These are phyloP conservation scores for Colletotrichum salicis DNA, from an alignment of 2,329 filamentous ascomycete species.

Conservation along the genomic window DNA sequence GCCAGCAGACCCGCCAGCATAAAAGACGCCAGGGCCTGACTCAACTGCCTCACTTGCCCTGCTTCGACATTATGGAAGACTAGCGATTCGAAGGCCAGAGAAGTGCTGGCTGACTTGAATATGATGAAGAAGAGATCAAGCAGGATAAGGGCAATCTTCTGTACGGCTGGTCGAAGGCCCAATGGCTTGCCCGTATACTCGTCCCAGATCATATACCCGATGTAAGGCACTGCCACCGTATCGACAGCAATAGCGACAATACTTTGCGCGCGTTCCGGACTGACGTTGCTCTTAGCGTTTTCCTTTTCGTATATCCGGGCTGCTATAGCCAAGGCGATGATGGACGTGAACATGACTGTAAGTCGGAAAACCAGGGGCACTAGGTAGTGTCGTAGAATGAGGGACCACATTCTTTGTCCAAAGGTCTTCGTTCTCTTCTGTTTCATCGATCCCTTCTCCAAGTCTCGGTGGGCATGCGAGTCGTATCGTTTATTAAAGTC, in stretches of 20 bases:
- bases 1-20: slow-evolving; percentile 83
- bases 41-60: slow-evolving; percentile 53
- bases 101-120: slow-evolving; percentile 93
- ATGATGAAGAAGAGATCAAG: slow-evolving; percentile 97
- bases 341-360: slow-evolving; percentile 83
- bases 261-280: slow-evolving; percentile 76
- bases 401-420: slow-evolving; percentile 71
- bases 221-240: slow-evolving; percentile 87
- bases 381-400: slow-evolving; percentile 82
- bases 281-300: slow-evolving; percentile 51
- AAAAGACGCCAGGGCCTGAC: slow-evolving; percentile 79
- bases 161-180: slow-evolving; percentile 82
- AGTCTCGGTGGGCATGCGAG: slow-evolving; percentile 43
- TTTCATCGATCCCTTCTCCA: slow-evolving; percentile 38
- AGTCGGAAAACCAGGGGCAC: slow-evolving; percentile 87
- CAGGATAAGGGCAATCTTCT: slow-evolving; percentile 90
- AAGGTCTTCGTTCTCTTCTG: slow-evolving; percentile 46
- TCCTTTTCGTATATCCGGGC: slow-evolving; percentile 76
- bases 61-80: slow-evolving; percentile 62
- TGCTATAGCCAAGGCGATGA: slow-evolving; percentile 82
- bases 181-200: slow-evolving; percentile 96
- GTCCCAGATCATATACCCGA: slow-evolving; percentile 93
- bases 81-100: slow-evolving; percentile 87
- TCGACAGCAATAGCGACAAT: slow-evolving; percentile 92
- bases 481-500: slow-evolving; percentile 54